Conservation (phyloP, 208 protist species). For the Crithidia expoeki region DNA sequence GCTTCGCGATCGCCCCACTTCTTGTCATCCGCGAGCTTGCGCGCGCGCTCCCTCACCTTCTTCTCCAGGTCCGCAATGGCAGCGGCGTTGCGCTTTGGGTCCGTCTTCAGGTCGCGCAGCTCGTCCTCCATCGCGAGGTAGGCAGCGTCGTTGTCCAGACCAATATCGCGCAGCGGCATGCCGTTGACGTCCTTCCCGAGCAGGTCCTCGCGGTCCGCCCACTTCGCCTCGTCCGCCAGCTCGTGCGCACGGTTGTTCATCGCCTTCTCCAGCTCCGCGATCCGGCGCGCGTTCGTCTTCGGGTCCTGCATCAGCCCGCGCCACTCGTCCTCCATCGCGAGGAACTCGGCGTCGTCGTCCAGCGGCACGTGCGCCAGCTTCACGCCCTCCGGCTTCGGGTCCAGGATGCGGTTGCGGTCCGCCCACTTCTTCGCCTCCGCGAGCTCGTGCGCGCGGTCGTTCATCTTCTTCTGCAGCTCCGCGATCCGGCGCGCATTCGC, state of each 20-base stretch:
- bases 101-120: constrained; percentile 50
- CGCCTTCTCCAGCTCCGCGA: constrained; percentile 54
- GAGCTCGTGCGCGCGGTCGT: too few species aligned
- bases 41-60: too few species aligned
- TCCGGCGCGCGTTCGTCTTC: constrained; percentile 45
- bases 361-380: constrained; percentile 66
- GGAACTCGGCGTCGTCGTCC: constrained; percentile 55
- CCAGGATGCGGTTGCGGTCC: too few species aligned
- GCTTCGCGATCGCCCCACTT: too few species aligned
- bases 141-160: constrained; percentile 53
- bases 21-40: too few species aligned
- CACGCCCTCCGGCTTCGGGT: too few species aligned
- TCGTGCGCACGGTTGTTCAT: constrained; percentile 70
- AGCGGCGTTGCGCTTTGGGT: constrained; percentile 47
- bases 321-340: constrained; percentile 58
- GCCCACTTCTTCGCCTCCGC: too few species aligned
- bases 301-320: constrained; percentile 66
- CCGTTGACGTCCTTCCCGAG: constrained; percentile 49
- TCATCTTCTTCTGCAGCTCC: too few species aligned
- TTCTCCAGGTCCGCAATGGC: too few species aligned
- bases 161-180: constrained; percentile 65
- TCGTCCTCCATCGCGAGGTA: constrained; percentile 37
- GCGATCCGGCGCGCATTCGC: too few species aligned
- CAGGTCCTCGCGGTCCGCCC: constrained; percentile 64
- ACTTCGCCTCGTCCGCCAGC: constrained; percentile 60